Evolutionary conservation across 2,329 filamentous ascomycete species (phyloP).

Genomic region (Fusarium sp.): DNA sequence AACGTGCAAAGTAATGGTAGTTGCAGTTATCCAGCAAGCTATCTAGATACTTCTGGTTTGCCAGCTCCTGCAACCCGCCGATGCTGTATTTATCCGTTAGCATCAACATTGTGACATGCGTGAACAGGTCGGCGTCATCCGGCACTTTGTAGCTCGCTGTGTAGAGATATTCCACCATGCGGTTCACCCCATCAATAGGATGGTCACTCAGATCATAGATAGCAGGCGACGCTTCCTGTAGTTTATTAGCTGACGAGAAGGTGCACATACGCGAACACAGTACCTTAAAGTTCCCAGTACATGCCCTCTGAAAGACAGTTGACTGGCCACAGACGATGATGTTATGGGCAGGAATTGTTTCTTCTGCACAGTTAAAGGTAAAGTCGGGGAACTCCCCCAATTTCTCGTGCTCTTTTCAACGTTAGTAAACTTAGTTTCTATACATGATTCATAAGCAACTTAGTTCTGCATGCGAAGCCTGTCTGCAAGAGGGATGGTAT

Average conservation of each 20-base stretch:
- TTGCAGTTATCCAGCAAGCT: too few species aligned
- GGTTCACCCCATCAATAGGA: background rate
- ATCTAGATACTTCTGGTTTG: too few species aligned
- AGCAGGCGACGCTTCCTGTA: background rate
- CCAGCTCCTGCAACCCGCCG: too few species aligned
- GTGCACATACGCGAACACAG: fast-evolving
- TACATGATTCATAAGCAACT: too few species aligned
- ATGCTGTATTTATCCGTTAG: too few species aligned
- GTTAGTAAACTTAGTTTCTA: background rate
- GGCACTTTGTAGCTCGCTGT: background rate
- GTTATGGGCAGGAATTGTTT: background rate
- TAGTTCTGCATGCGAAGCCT: background rate
- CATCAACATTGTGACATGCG: too few species aligned
- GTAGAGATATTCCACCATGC: background rate
- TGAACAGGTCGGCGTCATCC: fast-evolving
- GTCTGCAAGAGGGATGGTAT: background rate
- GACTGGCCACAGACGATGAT: conserved; percentile 9
- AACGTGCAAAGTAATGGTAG: too few species aligned
- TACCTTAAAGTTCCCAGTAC: conserved; percentile 5
- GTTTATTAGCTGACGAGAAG: background rate
- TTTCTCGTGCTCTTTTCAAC: background rate
- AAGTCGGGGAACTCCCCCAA: conserved; percentile 10
- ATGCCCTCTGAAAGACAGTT: background rate
- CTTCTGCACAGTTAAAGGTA: background rate
- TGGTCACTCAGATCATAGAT: background rate